Base-by-base conservation (phyloP, 768 basidiomycete genomes). In the Mycena galericulata region DNA sequence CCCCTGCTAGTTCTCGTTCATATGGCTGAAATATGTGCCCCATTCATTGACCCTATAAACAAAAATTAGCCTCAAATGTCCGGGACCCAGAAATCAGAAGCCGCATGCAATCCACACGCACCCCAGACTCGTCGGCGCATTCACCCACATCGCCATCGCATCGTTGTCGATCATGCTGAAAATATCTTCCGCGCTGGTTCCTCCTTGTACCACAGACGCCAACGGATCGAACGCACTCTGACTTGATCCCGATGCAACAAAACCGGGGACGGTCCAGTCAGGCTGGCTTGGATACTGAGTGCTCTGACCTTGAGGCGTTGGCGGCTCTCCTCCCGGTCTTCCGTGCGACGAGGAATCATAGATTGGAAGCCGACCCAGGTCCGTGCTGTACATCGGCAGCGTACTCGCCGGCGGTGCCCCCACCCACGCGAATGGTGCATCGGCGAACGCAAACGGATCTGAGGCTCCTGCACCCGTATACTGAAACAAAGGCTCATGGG, bases 111-210 rank as follows among this genome's bases (percentile, higher is more conserved):
- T 50, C 9, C 3, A 81, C n/a, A n/a, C n/a, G 72, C 65, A 85
- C 86, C 82, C 84, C 49, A 86, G 84, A 12, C 81, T 78, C 27
- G 75, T 78, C 24, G 86, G 85, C 46, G 84, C 84, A 66, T 74
- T 79, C 18, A 82, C 82, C 85, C 85, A 86, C 84, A 86, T 86
- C 38, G 81, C 81, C 14, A 86, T 78, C 59, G 83, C 84, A 41
- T 81, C 79, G 53, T 78, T 75, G 45, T 83, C 78, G 58, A 76
- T 56, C 67, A 55, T 34, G 17, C 51, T 36, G 14, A 26, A 1
- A 15, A 34, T 17, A 29, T 40, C 55, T 27, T 49, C 55, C 40
- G 56, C n/a, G 24, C 43, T 46, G 9, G 32, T 6, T 1, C 38
- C 32, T 3, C 6, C 18, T 4, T 9, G 20, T 20, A 14, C 2